Conservation (phyloP, 768 basidiomycete genomes). For the Lyophyllum shimeji region DNA sequence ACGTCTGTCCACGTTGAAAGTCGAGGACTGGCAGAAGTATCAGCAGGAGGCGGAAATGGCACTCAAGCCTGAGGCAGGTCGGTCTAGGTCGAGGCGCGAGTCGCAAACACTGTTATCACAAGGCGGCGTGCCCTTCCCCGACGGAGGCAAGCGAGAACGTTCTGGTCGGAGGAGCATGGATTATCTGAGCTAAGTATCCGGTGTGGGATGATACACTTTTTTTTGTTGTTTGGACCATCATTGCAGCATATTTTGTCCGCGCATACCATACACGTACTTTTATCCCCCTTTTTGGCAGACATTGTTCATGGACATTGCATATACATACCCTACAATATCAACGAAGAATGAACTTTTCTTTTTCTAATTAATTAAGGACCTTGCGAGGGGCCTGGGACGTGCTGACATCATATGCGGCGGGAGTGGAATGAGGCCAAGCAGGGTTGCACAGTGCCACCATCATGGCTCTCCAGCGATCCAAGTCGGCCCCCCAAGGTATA, state of each 20-base stretch:
- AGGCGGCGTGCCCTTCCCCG: conserved; percentile 60
- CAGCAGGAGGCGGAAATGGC: conserved; percentile 50
- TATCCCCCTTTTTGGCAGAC: conserved; percentile 7
- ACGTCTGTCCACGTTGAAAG: conserved; percentile 74
- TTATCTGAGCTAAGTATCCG: conserved; percentile 29
- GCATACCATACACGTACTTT: background rate
- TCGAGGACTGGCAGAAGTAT: conserved; percentile 82
- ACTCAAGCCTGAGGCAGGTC: conserved; percentile 6
- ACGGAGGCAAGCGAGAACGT: conserved; percentile 31
- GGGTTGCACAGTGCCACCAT: background rate
- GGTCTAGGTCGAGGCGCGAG: conserved; percentile 31
- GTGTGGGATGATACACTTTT: background rate
- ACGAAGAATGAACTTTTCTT: background rate
- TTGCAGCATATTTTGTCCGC: conserved; percentile 4
- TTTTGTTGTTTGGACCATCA: background rate
- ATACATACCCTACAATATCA: background rate
- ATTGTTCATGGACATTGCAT: conserved; percentile 9
- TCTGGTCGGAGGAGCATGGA: conserved; percentile 32
- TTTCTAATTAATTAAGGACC: background rate
- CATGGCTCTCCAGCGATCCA: conserved; percentile 25
- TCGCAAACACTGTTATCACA: conserved; percentile 28
- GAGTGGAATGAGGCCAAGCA: background rate
- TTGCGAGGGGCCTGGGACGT: background rate
- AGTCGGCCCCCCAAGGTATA: conserved; percentile 29
- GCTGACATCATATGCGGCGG: conserved; percentile 16